Conservation (phyloP, 2,329 filamentous ascomycete genomes). For the Pochonia chlamydosporia region DNA sequence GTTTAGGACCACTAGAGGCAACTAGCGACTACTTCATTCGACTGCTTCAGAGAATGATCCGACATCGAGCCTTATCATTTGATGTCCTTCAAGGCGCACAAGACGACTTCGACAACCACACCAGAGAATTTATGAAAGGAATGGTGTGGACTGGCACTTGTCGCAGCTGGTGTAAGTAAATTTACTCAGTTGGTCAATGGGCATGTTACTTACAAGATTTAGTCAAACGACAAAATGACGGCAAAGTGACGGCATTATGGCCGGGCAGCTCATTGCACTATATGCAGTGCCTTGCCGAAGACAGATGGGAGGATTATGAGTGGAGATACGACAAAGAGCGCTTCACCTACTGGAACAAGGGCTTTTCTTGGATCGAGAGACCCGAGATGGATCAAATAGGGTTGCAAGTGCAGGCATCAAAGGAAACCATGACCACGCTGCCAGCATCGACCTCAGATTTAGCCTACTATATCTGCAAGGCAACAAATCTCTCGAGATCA, state of each 20-base stretch:
- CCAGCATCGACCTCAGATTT: slow-evolving; percentile 7
- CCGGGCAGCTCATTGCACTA: slow-evolving; percentile 40
- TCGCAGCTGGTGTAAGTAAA: slow-evolving; percentile 35
- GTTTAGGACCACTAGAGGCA: slow-evolving; percentile 17
- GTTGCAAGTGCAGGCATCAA: slow-evolving; percentile 6
- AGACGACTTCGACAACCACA: slow-evolving; percentile 38
- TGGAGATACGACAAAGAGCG: slow-evolving; percentile 16
- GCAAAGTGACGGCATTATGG: slow-evolving; percentile 34
- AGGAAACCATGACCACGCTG: slow-evolving; percentile 7
- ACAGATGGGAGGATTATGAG: slow-evolving; percentile 19
- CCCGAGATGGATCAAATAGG: slow-evolving; percentile 15
- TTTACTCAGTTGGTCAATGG: background rate
- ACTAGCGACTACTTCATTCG: slow-evolving; percentile 21
- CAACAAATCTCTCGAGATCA: background rate
- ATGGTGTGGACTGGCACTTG: slow-evolving; percentile 39
- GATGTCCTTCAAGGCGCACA: slow-evolving; percentile 26
- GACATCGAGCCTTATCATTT: slow-evolving; percentile 15
- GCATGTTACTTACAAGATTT: background rate
- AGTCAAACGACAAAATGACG: slow-evolving; percentile 25
- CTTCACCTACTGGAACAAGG: slow-evolving; percentile 16
- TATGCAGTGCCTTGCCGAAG: slow-evolving; percentile 31
- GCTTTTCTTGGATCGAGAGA: slow-evolving; percentile 17
- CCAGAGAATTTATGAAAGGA: slow-evolving; percentile 33
- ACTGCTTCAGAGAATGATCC: slow-evolving; percentile 16
- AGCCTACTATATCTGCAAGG: slow-evolving; percentile 8